Percentiles rank a stretch among this genome's conserved stretches.
Conservation (phyloP, 371 early-diverging fungal genomes). For the Syncephalastrum monosporum region DNA sequence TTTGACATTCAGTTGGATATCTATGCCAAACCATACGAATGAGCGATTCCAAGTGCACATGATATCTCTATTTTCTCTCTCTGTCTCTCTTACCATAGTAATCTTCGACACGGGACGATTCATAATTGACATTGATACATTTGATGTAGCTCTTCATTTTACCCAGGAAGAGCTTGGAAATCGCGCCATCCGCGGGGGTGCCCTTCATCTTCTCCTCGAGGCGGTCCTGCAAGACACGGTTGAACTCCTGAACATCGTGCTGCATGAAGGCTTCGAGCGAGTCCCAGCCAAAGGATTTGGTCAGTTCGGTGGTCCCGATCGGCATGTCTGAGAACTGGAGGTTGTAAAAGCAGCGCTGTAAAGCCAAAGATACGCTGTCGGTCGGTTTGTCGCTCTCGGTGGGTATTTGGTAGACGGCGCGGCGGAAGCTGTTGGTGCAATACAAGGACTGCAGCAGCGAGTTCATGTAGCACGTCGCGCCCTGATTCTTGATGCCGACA, state of each 20-base stretch:
- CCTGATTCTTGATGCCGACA: slow-evolving; percentile 97
- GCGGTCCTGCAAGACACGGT: slow-evolving; percentile 94
- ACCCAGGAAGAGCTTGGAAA: slow-evolving; percentile 87
- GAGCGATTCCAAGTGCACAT: background rate
- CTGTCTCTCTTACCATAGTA: slow-evolving; percentile 42
- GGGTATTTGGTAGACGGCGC: slow-evolving; percentile 88
- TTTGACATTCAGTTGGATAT: slow-evolving; percentile 95
- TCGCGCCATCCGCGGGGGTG: slow-evolving; percentile 91
- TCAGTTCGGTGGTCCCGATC: slow-evolving; percentile 91
- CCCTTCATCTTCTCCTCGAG: slow-evolving; percentile 89
- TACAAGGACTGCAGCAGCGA: slow-evolving; percentile 97
- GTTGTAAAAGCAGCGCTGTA: slow-evolving; percentile 94
- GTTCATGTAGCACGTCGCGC: slow-evolving; percentile 99
- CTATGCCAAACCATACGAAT: slow-evolving; percentile 33
- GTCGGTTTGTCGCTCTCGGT: slow-evolving; percentile 83
- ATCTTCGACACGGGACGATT: slow-evolving; percentile 87
- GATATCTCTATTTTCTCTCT: background rate
- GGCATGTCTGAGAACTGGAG: slow-evolving; percentile 70
- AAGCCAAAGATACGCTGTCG: slow-evolving; percentile 83
- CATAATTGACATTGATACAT: slow-evolving; percentile 91
- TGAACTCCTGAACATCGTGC: slow-evolving; percentile 98
- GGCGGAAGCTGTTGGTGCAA: slow-evolving; percentile 92
- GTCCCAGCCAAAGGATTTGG: slow-evolving; percentile 97
- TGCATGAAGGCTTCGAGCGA: slow-evolving; percentile 93
- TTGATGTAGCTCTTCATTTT: slow-evolving; percentile 94